These are phyloP conservation scores for Bertia moriformis DNA, from an alignment of 2,329 filamentous ascomycete genomes.

Conservation along the genomic window DNA sequence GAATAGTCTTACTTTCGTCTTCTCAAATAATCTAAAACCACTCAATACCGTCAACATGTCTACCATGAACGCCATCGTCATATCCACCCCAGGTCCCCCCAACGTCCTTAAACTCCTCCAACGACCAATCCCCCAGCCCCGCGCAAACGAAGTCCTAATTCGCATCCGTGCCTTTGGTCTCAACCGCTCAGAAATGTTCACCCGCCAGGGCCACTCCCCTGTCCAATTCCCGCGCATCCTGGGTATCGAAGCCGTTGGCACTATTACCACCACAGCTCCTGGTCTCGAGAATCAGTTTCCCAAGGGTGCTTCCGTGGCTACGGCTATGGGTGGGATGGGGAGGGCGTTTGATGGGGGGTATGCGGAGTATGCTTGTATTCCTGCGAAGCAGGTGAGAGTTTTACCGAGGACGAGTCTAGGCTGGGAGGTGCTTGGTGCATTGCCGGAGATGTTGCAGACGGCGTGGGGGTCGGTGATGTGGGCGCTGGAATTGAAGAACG, in stretches of 20 bases:
- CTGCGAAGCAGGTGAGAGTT: conserved; percentile 20
- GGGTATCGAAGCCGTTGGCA: conserved; percentile 29
- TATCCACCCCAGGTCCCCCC: conserved; percentile 20
- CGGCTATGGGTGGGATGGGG: conserved; percentile 32
- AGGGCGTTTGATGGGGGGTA: conserved; percentile 29
- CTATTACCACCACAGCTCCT: conserved; percentile 17
- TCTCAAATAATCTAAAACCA: too few species aligned
- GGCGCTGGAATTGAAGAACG: conserved; percentile 18
- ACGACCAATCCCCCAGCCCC: conserved; percentile 19
- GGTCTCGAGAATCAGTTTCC: conserved; percentile 15
- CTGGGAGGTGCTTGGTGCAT: conserved; percentile 26
- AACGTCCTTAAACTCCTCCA: conserved; percentile 21
- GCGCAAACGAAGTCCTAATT: conserved; percentile 22
- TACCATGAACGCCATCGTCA: conserved; percentile 26
- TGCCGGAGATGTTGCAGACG: conserved; percentile 35
- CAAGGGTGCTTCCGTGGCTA: conserved; percentile 24
- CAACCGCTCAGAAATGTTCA: conserved; percentile 29
- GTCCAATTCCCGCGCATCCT: conserved; percentile 25
- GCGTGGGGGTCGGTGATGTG: conserved; percentile 26
- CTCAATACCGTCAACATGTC: too few species aligned
- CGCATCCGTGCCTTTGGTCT: conserved; percentile 26
- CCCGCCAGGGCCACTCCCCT: conserved; percentile 25
- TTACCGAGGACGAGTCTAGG: conserved; percentile 15
- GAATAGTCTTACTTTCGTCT: too few species aligned
- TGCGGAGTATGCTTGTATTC: conserved; percentile 29